These are phyloP conservation scores for baker's yeast (Saccharomyces cerevisiae) DNA, from an alignment of 805 yeast genomes.

Conservation along the genomic window DNA sequence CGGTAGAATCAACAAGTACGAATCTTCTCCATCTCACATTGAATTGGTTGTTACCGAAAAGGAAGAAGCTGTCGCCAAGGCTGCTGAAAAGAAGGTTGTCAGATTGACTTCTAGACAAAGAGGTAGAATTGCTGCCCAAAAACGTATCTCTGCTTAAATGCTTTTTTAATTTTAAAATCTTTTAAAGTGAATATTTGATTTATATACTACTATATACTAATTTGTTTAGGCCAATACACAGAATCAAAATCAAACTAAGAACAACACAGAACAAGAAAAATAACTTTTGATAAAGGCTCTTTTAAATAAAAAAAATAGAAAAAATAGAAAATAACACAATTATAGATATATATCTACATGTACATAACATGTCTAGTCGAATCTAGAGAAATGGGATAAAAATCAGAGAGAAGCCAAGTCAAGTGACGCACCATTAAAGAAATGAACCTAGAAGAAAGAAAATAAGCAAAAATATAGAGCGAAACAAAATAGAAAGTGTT, in stretches of 20 bases:
- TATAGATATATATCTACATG: neutral
- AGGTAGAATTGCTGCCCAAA: slow-evolving; percentile 84
- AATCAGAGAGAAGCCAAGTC: neutral
- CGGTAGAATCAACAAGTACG: slow-evolving; percentile 99
- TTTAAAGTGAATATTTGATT: neutral
- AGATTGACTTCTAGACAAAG: slow-evolving; percentile 86
- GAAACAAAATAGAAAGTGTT: neutral
- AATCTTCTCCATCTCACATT: slow-evolving; percentile 97
- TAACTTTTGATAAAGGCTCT: neutral
- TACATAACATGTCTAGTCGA: neutral
- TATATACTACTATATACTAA: neutral
- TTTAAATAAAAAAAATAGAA: neutral
- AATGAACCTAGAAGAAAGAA: neutral
- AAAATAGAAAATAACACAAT: neutral
- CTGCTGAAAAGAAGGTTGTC: slow-evolving; percentile 58
- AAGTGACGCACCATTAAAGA: neutral
- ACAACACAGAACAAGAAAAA: neutral
- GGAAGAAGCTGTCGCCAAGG: slow-evolving; percentile 89
- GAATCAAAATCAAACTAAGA: neutral
- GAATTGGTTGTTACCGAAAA: slow-evolving; percentile 94
- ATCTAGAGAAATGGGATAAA: neutral
- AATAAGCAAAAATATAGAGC: neutral
- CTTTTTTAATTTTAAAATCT: neutral
- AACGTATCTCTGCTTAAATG: slow-evolving; percentile 65
- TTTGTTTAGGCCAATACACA: neutral